Percentiles rank a stretch among this genome's conserved stretches.
Conservation (phyloP, 257 asterid genomes). For the Gentiana macrophylla region DNA sequence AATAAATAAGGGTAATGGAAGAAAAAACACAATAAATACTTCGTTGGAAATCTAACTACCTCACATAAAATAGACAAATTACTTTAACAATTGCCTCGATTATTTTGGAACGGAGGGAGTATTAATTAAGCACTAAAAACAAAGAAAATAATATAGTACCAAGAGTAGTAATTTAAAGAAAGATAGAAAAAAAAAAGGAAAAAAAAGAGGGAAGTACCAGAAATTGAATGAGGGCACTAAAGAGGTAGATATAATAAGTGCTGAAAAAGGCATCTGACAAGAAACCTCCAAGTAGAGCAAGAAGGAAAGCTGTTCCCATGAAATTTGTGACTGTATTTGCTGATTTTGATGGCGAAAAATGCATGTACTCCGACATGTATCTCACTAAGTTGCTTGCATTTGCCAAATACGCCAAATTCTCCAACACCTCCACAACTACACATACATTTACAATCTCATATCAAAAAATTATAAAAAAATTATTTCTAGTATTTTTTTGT, state of each 20-base stretch:
- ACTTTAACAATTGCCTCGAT: too few relatives aligned
- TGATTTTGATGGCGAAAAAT: conserved; percentile 59
- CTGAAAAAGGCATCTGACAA: conserved; percentile 80
- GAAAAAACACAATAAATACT: too few relatives aligned
- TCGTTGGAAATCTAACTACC: too few relatives aligned
- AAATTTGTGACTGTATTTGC: conserved; percentile 83
- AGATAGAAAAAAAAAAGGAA: too few relatives aligned
- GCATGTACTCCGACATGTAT: conserved; percentile 64
- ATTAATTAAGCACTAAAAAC: too few relatives aligned
- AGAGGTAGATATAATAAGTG: conserved; percentile 45
- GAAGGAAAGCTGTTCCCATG: conserved; percentile 91
- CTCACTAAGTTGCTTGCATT: conserved; percentile 89
- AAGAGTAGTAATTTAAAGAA: too few relatives aligned
- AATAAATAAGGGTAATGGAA: too few relatives aligned
- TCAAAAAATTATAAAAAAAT: too few relatives aligned
- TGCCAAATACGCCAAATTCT: conserved; percentile 86
- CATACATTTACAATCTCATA: background rate
- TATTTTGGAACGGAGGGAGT: too few relatives aligned
- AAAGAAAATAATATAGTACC: too few relatives aligned
- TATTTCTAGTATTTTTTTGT: too few relatives aligned
- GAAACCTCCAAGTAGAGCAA: conserved; percentile 88
- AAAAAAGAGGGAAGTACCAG: conserved; percentile 36
- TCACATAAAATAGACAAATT: too few relatives aligned
- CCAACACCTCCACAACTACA: conserved; percentile 81
- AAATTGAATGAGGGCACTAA: conserved; percentile 54